A percentile compares a stretch with the other conserved stretches of the same genome.
phyloP scores from a whole-genome alignment of 1,284 basidiomycete genomes.

The Heterobasidion irregulare region DNA sequence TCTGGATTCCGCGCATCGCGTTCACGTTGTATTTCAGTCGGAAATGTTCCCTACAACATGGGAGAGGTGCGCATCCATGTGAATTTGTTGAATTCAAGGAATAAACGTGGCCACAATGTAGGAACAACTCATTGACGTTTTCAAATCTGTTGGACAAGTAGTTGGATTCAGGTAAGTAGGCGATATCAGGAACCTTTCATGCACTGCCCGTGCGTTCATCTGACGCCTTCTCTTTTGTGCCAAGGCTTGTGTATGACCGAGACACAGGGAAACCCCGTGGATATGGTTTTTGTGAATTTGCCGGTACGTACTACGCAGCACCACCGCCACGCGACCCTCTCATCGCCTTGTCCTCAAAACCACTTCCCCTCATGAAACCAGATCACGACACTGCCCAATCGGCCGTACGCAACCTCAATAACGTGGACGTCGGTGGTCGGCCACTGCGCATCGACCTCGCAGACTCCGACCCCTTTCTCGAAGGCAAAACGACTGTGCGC shows the following conservation, averaged over 20 bases:
- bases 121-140: conserved; percentile 79
- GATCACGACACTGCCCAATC: conserved; percentile 88
- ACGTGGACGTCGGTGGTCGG: conserved; percentile 62
- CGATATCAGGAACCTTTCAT: too few species aligned
- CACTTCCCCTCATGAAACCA: conserved; percentile 19
- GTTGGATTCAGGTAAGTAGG: conserved; percentile 68
- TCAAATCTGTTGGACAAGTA: conserved; percentile 82
- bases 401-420: conserved; percentile 73
- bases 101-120: conserved; percentile 13
- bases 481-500: conserved; percentile 44
- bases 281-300: conserved; percentile 96
- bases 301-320: conserved; percentile 51
- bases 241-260: conserved; percentile 89
- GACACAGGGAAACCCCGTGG: conserved; percentile 95
- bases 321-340: not conserved
- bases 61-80: conserved; percentile 42
- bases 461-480: conserved; percentile 39
- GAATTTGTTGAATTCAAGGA: too few species aligned
- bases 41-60: conserved; percentile 85
- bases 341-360: not conserved
- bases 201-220: not conserved
- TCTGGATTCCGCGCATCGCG: not conserved
- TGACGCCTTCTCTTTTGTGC: not conserved
- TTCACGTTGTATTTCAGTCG: conserved; percentile 39
- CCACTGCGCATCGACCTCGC: conserved; percentile 66